These are phyloP conservation scores for Diaporthe batatas DNA, from an alignment of 2,329 filamentous ascomycete genomes.

Conservation along the genomic window DNA sequence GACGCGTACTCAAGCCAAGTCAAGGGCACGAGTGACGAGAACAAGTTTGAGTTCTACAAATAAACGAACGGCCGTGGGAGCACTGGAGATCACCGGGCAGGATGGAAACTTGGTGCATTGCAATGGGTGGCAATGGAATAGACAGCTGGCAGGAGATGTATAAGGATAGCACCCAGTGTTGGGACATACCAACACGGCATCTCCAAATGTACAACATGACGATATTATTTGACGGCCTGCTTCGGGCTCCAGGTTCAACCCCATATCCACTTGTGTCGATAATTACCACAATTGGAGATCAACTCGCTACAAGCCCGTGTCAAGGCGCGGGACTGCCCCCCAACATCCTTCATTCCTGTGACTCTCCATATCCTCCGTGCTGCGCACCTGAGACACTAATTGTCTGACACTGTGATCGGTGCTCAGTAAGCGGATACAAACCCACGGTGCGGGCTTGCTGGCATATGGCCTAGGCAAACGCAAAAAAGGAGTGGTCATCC, in stretches of 20 bases:
- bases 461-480: not conserved
- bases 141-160: not conserved
- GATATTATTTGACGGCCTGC: slow-evolving; percentile 10
- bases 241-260: not conserved
- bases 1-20: slow-evolving; percentile 98
- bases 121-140: slow-evolving; percentile 20
- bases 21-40: slow-evolving; percentile 77
- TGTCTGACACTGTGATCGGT: not conserved
- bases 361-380: not conserved
- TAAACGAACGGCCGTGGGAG: slow-evolving; percentile 55
- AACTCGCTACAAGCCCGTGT: no score
- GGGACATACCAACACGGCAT: slow-evolving; percentile 16
- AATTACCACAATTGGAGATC: not conserved
- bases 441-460: not conserved
- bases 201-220: slow-evolving; percentile 43
- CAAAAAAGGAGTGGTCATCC: not conserved
- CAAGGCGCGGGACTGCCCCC: no score
- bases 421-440: not conserved
- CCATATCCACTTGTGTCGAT: not conserved
- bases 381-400: no score
- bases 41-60: slow-evolving; percentile 94
- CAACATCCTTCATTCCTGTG: no score
- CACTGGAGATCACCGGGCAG: not conserved
- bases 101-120: slow-evolving; percentile 18
- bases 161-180: not conserved